These are phyloP conservation scores for Candida anglica DNA, from an alignment of 805 yeast genomes.

Conservation along the genomic window DNA sequence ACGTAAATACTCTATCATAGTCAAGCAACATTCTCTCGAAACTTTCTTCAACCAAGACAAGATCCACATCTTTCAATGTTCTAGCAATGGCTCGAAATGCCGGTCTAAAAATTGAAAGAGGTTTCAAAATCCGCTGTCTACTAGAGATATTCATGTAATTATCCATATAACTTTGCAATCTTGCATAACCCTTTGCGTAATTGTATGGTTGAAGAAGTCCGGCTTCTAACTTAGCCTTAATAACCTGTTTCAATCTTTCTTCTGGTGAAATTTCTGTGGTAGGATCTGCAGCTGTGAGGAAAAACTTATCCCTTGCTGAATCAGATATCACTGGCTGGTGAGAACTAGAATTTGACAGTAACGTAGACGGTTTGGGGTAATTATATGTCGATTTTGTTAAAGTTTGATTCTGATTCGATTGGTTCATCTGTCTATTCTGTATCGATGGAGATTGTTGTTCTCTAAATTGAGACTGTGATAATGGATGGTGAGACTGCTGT, in stretches of 20 bases:
- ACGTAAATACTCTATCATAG: conserved; percentile 91
- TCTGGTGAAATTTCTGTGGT: conserved; percentile 92
- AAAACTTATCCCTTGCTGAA: conserved; percentile 88
- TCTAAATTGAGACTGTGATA: conserved; percentile 1
- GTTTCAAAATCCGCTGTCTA: conserved; percentile 79
- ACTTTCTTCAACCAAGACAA: conserved; percentile 88
- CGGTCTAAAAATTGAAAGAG: conserved; percentile 81
- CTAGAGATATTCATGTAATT: conserved; percentile 83
- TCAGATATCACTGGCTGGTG: conserved; percentile 52
- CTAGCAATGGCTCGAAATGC: conserved; percentile 92
- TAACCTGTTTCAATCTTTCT: conserved; percentile 87
- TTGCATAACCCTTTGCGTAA: conserved; percentile 89
- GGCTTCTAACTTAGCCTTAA: conserved; percentile 90
- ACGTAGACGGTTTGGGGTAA: neutral
- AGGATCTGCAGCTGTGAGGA: conserved; percentile 95
- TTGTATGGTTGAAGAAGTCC: conserved; percentile 90
- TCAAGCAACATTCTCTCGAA: conserved; percentile 91
- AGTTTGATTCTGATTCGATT: conserved; percentile 3
- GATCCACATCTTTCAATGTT: conserved; percentile 83
- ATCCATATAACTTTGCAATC: conserved; percentile 89
- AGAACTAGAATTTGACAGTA: conserved; percentile 2
- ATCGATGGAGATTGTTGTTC: neutral
- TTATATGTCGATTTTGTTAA: conserved; percentile 1
- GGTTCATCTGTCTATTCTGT: neutral
- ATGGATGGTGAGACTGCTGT: conserved; percentile 5